Percentiles rank a stretch among this genome's conserved stretches.
These are phyloP conservation scores for Pneumocystis canis DNA, from an alignment of 1,139 yeast genomes.

Conservation along the genomic window DNA sequence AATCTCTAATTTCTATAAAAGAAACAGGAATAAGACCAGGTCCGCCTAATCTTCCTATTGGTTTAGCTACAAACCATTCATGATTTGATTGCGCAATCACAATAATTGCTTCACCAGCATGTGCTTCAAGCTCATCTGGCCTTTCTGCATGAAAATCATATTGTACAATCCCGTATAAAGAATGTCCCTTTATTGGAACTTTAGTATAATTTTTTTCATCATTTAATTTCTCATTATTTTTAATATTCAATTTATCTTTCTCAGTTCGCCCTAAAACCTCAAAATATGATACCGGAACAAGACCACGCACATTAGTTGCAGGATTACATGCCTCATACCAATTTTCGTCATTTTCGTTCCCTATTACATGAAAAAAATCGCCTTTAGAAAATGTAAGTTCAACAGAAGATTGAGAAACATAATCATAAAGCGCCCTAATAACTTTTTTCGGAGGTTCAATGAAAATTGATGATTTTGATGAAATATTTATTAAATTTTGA, in stretches of 20 bases:
- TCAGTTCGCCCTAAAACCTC: slow-evolving; percentile 40
- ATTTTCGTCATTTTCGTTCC: slow-evolving; percentile 45
- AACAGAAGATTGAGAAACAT: slow-evolving; percentile 66
- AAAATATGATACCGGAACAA: slow-evolving; percentile 77
- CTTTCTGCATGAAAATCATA: slow-evolving; percentile 85
- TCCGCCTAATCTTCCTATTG: slow-evolving; percentile 87
- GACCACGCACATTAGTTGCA: slow-evolving; percentile 56
- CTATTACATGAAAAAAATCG: slow-evolving; percentile 73
- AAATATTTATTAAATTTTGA: not conserved
- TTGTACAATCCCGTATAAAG: slow-evolving; percentile 52
- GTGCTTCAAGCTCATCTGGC: slow-evolving; percentile 68
- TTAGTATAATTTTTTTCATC: slow-evolving; percentile 1
- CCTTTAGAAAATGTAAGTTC: slow-evolving; percentile 69
- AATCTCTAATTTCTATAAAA: slow-evolving; percentile 73
- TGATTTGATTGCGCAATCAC: slow-evolving; percentile 90
- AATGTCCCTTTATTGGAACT: slow-evolving; percentile 12
- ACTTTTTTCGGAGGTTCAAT: slow-evolving; percentile 22
- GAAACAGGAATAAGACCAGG: slow-evolving; percentile 92
- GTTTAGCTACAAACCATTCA: slow-evolving; percentile 97
- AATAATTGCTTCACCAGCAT: slow-evolving; percentile 76
- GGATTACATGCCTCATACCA: slow-evolving; percentile 92
- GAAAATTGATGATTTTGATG: slow-evolving; percentile 5
- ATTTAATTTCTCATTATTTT: slow-evolving; percentile 3
- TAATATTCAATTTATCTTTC: slow-evolving; percentile 7
- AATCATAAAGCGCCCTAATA: slow-evolving; percentile 67